These are phyloP conservation scores for Neonectria punicea DNA, from an alignment of 2,329 filamentous ascomycete species.

Conservation along the genomic window DNA sequence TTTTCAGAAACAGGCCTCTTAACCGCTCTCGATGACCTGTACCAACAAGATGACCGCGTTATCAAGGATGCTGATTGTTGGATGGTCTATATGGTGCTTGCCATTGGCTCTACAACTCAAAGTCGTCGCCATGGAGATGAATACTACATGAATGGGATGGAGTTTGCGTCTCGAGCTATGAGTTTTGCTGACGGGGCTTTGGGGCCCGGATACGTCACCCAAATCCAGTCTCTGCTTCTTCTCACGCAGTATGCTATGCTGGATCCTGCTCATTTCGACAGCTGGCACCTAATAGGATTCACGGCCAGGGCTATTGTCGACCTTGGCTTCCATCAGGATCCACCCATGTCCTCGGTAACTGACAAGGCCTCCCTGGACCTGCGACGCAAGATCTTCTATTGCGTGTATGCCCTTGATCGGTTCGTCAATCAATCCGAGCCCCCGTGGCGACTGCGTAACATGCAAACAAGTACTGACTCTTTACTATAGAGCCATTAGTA, in stretches of 20 bases:
- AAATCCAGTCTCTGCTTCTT: slow-evolving; percentile 87
- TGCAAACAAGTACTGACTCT: slow-evolving; percentile 31
- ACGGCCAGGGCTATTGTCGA: slow-evolving; percentile 89
- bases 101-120: slow-evolving; percentile 79
- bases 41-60: slow-evolving; percentile 73
- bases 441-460: too few species aligned
- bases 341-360: slow-evolving; percentile 74
- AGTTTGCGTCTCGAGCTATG: slow-evolving; percentile 72
- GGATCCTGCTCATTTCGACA: slow-evolving; percentile 91
- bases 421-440: slow-evolving; percentile 51
- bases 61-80: slow-evolving; percentile 80
- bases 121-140: slow-evolving; percentile 76
- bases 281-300: slow-evolving; percentile 93
- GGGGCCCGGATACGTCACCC: slow-evolving; percentile 83
- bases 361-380: slow-evolving; percentile 78
- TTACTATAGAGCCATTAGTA: slow-evolving; percentile 77
- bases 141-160: slow-evolving; percentile 66
- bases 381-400: slow-evolving; percentile 87
- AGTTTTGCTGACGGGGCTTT: slow-evolving; percentile 84
- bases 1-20: slow-evolving; percentile 85
- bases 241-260: slow-evolving; percentile 91
- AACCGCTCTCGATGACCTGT: slow-evolving; percentile 82
- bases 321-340: slow-evolving; percentile 92
- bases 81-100: slow-evolving; percentile 89
- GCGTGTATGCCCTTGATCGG: slow-evolving; percentile 90